A percentile compares a stretch with the other conserved stretches of the same genome.
Conservation (phyloP, 441 rosid genomes). For the Euphorbia celastroides region DNA sequence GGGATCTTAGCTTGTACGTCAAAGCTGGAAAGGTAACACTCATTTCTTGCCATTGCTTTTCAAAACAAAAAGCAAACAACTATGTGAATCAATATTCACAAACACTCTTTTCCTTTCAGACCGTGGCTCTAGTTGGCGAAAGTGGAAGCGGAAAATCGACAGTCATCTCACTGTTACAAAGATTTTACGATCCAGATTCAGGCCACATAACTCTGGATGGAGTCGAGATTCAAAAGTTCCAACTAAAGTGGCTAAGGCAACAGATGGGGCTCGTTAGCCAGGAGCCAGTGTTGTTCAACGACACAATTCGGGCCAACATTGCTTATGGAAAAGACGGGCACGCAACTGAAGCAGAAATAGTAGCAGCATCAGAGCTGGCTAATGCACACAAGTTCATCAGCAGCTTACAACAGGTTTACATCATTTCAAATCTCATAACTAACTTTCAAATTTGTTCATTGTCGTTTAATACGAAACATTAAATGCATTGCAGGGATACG, state of each 20-base stretch:
- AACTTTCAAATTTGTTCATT: too few relatives aligned
- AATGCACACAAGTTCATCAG: constrained; percentile 72
- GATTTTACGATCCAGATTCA: constrained; percentile 65
- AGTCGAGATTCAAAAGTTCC: constrained; percentile 39
- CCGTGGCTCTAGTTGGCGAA: constrained; percentile 73
- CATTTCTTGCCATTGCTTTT: too few relatives aligned
- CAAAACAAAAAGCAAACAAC: too few relatives aligned
- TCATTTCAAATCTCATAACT: too few relatives aligned
- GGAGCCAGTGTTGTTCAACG: constrained; percentile 63
- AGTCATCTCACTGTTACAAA: constrained; percentile 49
- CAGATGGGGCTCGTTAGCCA: constrained; percentile 69
- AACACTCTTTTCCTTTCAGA: constrained; percentile 36
- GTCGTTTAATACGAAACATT: too few relatives aligned
- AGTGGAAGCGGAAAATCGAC: constrained; percentile 77
- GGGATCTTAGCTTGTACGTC: too few relatives aligned
- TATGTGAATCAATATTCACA: too few relatives aligned
- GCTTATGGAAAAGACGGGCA: constrained; percentile 59
- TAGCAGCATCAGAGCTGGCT: constrained; percentile 50
- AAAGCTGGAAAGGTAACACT: too few relatives aligned
- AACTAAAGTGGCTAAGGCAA: constrained; percentile 58
- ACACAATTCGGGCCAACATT: too few relatives aligned
- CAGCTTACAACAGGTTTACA: constrained; percentile 42
- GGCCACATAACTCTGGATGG: constrained; percentile 65
- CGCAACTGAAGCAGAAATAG: constrained; percentile 51
- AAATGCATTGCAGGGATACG: constrained; percentile 43